Evolutionary conservation across 441 rosid genomes (phyloP), one percentile per base, ranked within the genome.

Genomic region (Cnidoscolus chayamansa): DNA sequence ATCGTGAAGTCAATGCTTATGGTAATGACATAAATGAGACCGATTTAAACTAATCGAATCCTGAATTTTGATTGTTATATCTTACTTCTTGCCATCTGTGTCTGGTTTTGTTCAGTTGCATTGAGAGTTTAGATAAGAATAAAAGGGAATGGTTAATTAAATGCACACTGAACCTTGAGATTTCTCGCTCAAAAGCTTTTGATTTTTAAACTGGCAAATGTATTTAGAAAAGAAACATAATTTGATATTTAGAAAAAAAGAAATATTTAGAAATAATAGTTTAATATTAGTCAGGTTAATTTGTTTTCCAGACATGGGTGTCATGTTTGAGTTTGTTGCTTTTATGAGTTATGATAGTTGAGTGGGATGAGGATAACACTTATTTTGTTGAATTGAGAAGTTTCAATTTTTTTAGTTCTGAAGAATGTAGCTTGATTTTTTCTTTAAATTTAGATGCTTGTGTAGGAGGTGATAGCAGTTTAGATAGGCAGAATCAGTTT

Each of bases 401-500:
- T 55, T 54, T 48, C 20, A 32, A 43, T 66, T 30, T 72, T 25
- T 68, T 40, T 63, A 53, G 50, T 55, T 37, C 25, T 19, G 55
- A 40, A 68, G 64, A 10, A 3, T 70, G 63, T 58, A 32, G 67
- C 75, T 65, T 68, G 51, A 40, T 55, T 50, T 67, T 43, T 8
- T 40, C 51, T 67, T 63, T 45, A n/a, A 56, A 61, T 54, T 25
- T 70, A 57, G 59, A 58, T 81, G 81, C 37, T 50, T 49, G 8
- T 65, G 66, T 77, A 86, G 94, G 89, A 76, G 72, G 1, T 54
- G 77, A 70, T 49, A 73, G 50, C 56, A 77, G 74, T 72, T 65
- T 73, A 50, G 81, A 80, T 71, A 74, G 72, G 51, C 78, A 76
- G 80, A 81, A 86, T 63, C 81, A 73, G 57, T 82, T 86, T 70